A percentile compares a stretch with the other conserved stretches of the same genome.
Evolutionary conservation across 495 filamentous ascomycete genomes (phyloP).

Genomic region (Melanomma pulvis-pyrius): DNA sequence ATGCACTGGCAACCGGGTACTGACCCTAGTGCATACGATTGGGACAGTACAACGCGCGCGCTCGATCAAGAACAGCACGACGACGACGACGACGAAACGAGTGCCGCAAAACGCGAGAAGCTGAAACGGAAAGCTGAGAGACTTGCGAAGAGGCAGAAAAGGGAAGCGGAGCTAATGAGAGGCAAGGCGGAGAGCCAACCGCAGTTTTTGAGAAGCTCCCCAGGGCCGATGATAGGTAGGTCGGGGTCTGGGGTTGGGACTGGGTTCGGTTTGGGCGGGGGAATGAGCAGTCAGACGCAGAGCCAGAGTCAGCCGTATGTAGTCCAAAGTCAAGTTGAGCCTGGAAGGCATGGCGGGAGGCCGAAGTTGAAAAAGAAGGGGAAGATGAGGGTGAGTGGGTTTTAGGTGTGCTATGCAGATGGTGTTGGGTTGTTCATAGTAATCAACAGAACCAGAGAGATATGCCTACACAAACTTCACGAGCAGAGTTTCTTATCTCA

Average conservation of each 20-base stretch:
- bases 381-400: slow-evolving; percentile 40
- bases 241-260: no score
- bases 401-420: no score
- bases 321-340: slow-evolving; percentile 43
- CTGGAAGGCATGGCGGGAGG: slow-evolving; percentile 41
- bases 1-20: slow-evolving; percentile 27
- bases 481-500: no score
- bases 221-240: slow-evolving; percentile 8
- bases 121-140: slow-evolving; percentile 14
- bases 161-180: slow-evolving; percentile 6
- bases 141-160: slow-evolving; percentile 13
- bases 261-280: no score
- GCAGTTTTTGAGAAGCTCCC: slow-evolving; percentile 15
- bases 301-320: slow-evolving; percentile 23
- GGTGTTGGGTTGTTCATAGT: no score
- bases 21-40: slow-evolving; percentile 34
- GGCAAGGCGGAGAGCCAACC: slow-evolving; percentile 9
- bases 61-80: slow-evolving; percentile 5
- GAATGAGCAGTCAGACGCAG: slow-evolving; percentile 17
- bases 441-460: no score
- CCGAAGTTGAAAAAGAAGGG: slow-evolving; percentile 45
- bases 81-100: slow-evolving; percentile 8
- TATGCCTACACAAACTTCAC: no score
- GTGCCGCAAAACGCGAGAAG: not conserved
- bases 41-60: slow-evolving; percentile 20